Evolutionary conservation across 1,284 basidiomycete genomes (phyloP).

Genomic region (Cryptococcus floricola): DNA sequence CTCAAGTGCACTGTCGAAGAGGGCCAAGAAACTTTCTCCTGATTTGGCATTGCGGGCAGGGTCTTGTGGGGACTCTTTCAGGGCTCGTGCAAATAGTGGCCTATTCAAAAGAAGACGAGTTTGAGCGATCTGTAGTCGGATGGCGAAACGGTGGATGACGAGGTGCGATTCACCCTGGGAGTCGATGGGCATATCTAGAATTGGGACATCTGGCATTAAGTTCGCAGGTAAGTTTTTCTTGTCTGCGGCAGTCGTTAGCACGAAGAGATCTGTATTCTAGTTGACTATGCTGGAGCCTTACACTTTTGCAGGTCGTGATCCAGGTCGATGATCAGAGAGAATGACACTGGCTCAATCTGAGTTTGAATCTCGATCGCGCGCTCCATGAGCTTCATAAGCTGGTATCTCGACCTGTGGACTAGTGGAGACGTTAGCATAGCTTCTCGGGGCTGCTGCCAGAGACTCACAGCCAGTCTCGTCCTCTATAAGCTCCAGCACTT

Average conservation of each 20-base stretch:
- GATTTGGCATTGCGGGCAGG: conserved; percentile 30
- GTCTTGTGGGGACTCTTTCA: conserved; percentile 36
- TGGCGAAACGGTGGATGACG: conserved; percentile 45
- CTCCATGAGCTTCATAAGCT: conserved; percentile 42
- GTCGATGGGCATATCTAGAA: conserved; percentile 40
- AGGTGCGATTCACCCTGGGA: conserved; percentile 39
- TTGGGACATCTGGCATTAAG: conserved; percentile 32
- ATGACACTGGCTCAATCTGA: conserved; percentile 32
- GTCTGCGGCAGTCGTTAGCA: conserved; percentile 20
- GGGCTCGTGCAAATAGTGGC: conserved; percentile 40
- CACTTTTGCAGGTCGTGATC: conserved; percentile 42
- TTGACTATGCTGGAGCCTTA: conserved; percentile 13
- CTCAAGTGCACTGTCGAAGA: conserved; percentile 45
- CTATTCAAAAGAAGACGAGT: conserved; percentile 46
- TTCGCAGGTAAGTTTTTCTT: conserved; percentile 35
- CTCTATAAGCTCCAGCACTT: conserved; percentile 17
- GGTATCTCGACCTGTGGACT: conserved; percentile 43
- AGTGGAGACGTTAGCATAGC: not conserved
- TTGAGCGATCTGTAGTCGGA: conserved; percentile 43
- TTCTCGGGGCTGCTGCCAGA: not conserved
- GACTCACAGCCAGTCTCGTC: conserved; percentile 40
- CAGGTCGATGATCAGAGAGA: conserved; percentile 31
- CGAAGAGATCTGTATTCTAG: not conserved
- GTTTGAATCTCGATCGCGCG: conserved; percentile 47
- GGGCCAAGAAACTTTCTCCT: conserved; percentile 36